phyloP scores from a whole-genome alignment of 1,284 basidiomycete species.

The Ustilago vetiveriae region DNA sequence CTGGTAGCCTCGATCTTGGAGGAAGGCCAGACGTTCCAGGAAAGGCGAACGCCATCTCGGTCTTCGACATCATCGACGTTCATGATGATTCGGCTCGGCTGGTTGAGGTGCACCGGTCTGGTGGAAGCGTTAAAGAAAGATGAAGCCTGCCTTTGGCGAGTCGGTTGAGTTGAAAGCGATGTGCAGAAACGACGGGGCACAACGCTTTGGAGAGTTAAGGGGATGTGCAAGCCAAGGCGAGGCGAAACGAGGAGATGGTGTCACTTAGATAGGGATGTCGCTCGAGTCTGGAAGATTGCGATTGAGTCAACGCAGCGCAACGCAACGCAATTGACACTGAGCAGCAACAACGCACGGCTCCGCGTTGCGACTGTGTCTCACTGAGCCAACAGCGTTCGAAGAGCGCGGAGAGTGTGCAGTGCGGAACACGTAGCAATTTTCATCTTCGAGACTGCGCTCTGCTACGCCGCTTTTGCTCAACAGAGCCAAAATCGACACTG shows the following conservation, averaged over 20 bases:
- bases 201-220: not conserved
- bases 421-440: constrained; percentile 22
- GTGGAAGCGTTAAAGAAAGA: not conserved
- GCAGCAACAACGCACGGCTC: constrained; percentile 24
- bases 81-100: constrained; percentile 17
- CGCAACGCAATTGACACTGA: not conserved
- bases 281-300: constrained; percentile 27
- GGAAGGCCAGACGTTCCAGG: constrained; percentile 99
- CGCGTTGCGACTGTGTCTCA: constrained; percentile 4
- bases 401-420: too few species aligned
- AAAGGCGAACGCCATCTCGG: constrained; percentile 70
- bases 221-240: constrained; percentile 5
- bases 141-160: constrained; percentile 17
- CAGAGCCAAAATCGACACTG: too few species aligned
- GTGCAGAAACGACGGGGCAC: not conserved
- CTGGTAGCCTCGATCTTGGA: constrained; percentile 96
- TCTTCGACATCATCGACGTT: constrained; percentile 68
- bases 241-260: not conserved
- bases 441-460: not conserved
- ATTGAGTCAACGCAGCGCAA: not conserved
- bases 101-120: not conserved
- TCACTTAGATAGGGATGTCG: constrained; percentile 6
- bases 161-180: not conserved
- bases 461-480: too few species aligned
- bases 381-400: too few species aligned